Base-by-base conservation (phyloP, 1,284 basidiomycete genomes). In the Dichomitus squalens region DNA sequence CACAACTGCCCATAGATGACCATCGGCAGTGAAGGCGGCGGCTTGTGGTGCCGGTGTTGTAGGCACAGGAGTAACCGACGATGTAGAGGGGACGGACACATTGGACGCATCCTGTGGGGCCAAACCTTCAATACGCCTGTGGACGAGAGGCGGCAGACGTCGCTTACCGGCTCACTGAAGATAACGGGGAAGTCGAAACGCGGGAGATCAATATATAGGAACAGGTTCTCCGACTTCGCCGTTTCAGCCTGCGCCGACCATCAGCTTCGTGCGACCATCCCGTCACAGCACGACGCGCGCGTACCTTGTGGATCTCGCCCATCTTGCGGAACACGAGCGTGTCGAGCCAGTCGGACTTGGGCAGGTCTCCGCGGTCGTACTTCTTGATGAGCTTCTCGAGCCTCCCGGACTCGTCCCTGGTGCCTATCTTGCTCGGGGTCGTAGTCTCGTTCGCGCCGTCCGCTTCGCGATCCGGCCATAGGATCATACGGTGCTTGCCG, bases 171-270 rank as follows among this genome's bases (percentile, higher is more conserved):
- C 75, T 98, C 96, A 59, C 90, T 93, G 72, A 92, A 99, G 46
- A 99, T 90, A n/a, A 99, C 89, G 0, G 97, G 96, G 70, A 98
- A 96, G 70, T 98, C 96, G 68, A 98, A 99, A n/a, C 93, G 84
- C 0, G 96, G 97, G 35, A 99, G 73, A 74, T 99, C 96, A 44
- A 99, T 87, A 71, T 98, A 98, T 4, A 99, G 81, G 68, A 93
- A 98, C 23, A 97, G 77, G 65, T 93, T 91, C 58, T 95, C 86
- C 0, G 93, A 96, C 70, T 94, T 95, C 66, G 87, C 86, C 0
- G 93, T 87, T 72, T 96, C 94, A 7, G 86, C 85, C 93, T 95
- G 12, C 12, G 23, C 7, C 48, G 7, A 20, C 49, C 33, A 47
- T 33, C 31, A 52, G 20, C 12, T 47, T 35, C 14, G 16, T 2